Evolutionary conservation across 2,329 filamentous ascomycete species (phyloP), one percentile per base, ranked within the genome.

Genomic region (Microdochium nivale): DNA sequence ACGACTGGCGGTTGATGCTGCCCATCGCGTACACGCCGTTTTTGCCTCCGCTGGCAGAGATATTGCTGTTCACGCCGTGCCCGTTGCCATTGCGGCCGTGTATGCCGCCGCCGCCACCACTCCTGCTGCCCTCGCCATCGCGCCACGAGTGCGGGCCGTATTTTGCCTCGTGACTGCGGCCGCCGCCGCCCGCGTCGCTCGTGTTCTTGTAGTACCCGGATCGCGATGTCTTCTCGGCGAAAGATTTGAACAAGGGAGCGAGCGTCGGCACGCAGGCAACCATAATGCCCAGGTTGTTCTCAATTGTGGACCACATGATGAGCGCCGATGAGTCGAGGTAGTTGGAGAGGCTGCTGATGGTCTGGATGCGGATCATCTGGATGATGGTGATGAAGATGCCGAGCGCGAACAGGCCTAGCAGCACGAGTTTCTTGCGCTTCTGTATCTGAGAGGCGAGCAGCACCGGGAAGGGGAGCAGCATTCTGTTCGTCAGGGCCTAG

Each of bases 371-470:
- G 53, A 79, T 67, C 52, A 76, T 70, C 56, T 78, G 75, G 52
- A 78, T 74, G 47, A 74, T 55, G 4, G 72, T 76, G 44, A 78
- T 70, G 62, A 79, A 78, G 49, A 73, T 61, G n/a, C 76, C 76
- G 24, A 79, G 65, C 2, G 67, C 65, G 57, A 78, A 78, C 25
- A 77, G 63, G 4, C 61, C 62, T 0, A 69, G 62, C 0, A 77
- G 63, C 2, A 73, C 66, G 2, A 69, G 46, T 60, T 76, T 75
- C 49, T 70, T 71, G 24, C 67, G 66, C 1, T 51, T 58, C 25
- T 69, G 67, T 25, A 74, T 66, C 37, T 66, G 64, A 1, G 67
- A 63, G 14, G 60, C 60, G 32, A 69, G 50, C 8, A 75, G 62
- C 27, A 72, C 60, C 2, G 70, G 69, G 49, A 74, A 69, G 1